A percentile compares a stretch with the other conserved stretches of the same genome.
Evolutionary conservation across 139 green algal genomes (phyloP).

Genomic region (Chlamydomonas sp.): DNA sequence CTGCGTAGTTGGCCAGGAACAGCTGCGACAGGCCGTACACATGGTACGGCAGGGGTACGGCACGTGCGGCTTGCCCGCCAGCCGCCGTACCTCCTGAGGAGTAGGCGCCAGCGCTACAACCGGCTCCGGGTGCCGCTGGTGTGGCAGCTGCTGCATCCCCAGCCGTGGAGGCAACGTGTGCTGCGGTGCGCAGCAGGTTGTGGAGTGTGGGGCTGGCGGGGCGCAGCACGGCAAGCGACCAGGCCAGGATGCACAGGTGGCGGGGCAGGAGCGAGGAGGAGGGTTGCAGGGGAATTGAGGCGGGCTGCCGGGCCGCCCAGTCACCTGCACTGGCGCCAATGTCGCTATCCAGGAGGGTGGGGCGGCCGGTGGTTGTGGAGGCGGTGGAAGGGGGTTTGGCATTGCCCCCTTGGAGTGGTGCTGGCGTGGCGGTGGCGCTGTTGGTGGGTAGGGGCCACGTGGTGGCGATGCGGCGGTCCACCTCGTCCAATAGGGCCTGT

Average conservation of each 20-base stretch:
- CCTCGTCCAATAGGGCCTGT: background rate
- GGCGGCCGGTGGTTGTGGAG: too few relatives aligned
- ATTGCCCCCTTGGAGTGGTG: too few relatives aligned
- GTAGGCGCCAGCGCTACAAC: background rate
- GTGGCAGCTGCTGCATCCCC: too few relatives aligned
- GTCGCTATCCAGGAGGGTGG: too few relatives aligned
- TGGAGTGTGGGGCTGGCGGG: slow-evolving; percentile 20
- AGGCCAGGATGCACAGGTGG: background rate
- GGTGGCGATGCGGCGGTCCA: slow-evolving; percentile 4
- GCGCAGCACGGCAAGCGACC: background rate
- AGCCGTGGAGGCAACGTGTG: background rate
- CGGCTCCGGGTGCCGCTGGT: too few relatives aligned
- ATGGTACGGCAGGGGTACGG: slow-evolving; percentile 4
- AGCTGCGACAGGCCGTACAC: slow-evolving; percentile 24
- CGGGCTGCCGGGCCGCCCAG: too few relatives aligned
- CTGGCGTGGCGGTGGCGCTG: too few relatives aligned
- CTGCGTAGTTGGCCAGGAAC: slow-evolving; percentile 23
- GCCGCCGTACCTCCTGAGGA: too few relatives aligned
- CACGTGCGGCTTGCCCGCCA: too few relatives aligned
- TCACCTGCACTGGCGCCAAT: too few relatives aligned
- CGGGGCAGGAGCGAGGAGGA: background rate
- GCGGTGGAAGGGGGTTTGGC: too few relatives aligned
- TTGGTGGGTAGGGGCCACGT: too few relatives aligned
- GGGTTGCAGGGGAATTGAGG: background rate
- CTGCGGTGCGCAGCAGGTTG: background rate